These are phyloP conservation scores for Podila minutissima DNA, from an alignment of 192 early-diverging fungal genomes.

Conservation along the genomic window DNA sequence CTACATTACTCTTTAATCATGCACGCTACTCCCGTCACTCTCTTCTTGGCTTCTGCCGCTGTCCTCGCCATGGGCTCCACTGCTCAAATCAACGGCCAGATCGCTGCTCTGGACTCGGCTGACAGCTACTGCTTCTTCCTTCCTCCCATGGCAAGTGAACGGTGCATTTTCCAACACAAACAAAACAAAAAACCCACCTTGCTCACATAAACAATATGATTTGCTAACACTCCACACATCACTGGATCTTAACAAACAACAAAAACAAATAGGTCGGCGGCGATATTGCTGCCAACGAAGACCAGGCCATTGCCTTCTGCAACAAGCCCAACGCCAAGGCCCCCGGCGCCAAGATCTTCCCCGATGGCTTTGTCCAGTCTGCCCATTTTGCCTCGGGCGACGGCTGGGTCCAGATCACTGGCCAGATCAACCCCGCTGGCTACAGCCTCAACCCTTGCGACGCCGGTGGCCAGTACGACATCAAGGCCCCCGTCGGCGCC, in stretches of 20 bases:
- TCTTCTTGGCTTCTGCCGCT: conserved; percentile 14
- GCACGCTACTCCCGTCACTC: background rate
- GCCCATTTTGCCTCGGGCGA: conserved; percentile 53
- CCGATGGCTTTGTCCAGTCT: conserved; percentile 57
- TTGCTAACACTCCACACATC: too few relatives aligned
- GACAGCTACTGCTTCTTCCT: conserved; percentile 45
- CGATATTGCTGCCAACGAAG: conserved; percentile 58
- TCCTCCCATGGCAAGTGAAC: conserved; percentile 21
- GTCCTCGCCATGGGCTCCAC: conserved; percentile 12
- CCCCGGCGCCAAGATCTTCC: conserved; percentile 55
- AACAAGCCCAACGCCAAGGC: conserved; percentile 54
- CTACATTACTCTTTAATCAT: conserved; percentile 4
- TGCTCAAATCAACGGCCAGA: conserved; percentile 30
- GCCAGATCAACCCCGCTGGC: conserved; percentile 41
- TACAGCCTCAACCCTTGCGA: conserved; percentile 40
- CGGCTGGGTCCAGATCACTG: conserved; percentile 63
- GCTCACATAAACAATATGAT: too few relatives aligned
- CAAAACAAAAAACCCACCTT: too few relatives aligned
- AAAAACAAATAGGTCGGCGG: conserved; percentile 25
- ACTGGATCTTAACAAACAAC: too few relatives aligned
- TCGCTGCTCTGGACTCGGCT: conserved; percentile 24
- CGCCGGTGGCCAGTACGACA: conserved; percentile 23
- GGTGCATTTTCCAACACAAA: too few relatives aligned
- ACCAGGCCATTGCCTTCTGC: conserved; percentile 61
- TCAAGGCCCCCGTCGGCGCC: conserved; percentile 43